Evolutionary conservation across 345 rosid genomes (phyloP), one percentile per base, ranked within the genome.

Genomic region (Boechera divaricarpa): DNA sequence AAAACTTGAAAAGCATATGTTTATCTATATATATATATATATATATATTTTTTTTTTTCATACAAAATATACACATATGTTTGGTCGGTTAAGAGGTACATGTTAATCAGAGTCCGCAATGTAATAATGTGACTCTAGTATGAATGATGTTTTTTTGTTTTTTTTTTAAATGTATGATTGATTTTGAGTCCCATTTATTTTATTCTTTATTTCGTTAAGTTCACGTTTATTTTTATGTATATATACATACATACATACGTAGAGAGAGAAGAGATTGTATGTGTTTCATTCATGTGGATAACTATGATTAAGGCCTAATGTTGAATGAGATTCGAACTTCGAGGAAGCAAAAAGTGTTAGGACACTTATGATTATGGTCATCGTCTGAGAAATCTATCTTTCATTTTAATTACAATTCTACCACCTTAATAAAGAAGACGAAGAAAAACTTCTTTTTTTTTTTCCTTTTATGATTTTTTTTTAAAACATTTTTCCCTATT

Each of bases 331-430:
- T 55, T 63, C 44, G 53, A 63, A 45, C 51, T 26, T 62, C 39
- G 13, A 65, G 36, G 53, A 21, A 53, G 56, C 33, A 70, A 16
- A 63, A 63, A 56, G 80, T 64, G 63, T 29, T 39, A 36, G 71
- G 29, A 74, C 8, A 72, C 74, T 74, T 81, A 84, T 86, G 77
- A 84, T 82, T 76, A 78, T 79, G 68, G 73, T 77, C 69, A 75
- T 63, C 67, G 73, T 67, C 61, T 63, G 68, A 77, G 64, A 73
- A 79, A 52, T 64, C 67, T 63, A 61, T 77, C 38, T 55, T 70
- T 48, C 36, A 75, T 72, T 62, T 35, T 69, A 76, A 71, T 58
- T 64, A 75, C 83, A 72, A 18, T 70, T 63, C 74, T 70, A 56
- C 64, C 76, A 47, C 70, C 61, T 63, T 21, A 21, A 58, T 42